Evolutionary conservation across 805 yeast genomes (phyloP), one percentile per base, ranked within the genome.

Genomic region (Kregervanrija fluxuum): DNA sequence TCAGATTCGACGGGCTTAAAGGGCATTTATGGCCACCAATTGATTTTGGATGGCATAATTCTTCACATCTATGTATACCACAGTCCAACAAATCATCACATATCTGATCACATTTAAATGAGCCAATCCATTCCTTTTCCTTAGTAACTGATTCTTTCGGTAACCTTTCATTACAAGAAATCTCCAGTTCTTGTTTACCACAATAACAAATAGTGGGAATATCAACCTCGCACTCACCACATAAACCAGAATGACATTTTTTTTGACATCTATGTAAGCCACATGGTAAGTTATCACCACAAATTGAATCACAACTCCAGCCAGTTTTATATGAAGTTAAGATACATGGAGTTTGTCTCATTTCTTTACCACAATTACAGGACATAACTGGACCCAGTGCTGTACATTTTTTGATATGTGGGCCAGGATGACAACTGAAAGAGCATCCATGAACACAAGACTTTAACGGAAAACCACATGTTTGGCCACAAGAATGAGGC

Each of bases 401-500:
- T 11, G 84, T 80, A 66, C 97, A 89, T 22, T 68, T 69, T 35
- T 69, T 68, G 1, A 87, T 79, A 62, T 90, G 96, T 1, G 89
- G 84, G 0, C 96, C 97, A 2, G 96, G 91, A 60, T 89, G 97
- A 59, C 97, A 89, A 12, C 74, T 71, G 4, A 79, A 65, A 1
- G 85, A 64, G 57, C 97, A 89, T 3, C 79, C 75, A 59, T 89
- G 97, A 2, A 80, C 72, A 59, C 96, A 85, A 4, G 62, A 57
- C 1, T 64, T 60, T 41, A 82, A 68, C 31, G 75, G 72, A 34
- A 69, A 66, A 41, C 74, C 73, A 66, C 97, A 89, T 0, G 86
- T 72, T 57, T 85, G 89, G 2, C 96, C 96, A 70, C 97, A 90
- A 40, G 93, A 82, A 52, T 89, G 93, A 0, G 96, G 96, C 41